These are phyloP conservation scores for Plectosphaerella sp. DNA, from an alignment of 2,329 filamentous ascomycete species.

Conservation along the genomic window DNA sequence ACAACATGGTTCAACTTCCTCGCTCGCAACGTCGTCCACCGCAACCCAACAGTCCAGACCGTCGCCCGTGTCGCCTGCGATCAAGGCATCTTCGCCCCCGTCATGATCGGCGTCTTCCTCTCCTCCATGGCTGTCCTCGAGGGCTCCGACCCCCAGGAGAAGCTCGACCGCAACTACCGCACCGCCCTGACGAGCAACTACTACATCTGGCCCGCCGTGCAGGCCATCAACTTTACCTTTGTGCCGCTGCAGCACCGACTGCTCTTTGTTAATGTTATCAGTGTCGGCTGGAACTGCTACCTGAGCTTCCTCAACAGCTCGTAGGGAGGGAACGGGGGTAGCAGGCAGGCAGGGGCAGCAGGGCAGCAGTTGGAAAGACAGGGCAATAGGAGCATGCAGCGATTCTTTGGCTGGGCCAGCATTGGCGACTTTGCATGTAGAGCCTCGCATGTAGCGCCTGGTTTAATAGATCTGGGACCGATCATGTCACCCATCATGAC, in stretches of 20 bases:
- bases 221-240: slow-evolving; percentile 82
- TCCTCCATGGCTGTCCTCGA: slow-evolving; percentile 81
- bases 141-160: slow-evolving; percentile 56
- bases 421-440: no score
- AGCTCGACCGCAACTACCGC: slow-evolving; percentile 66
- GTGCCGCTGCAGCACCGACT: slow-evolving; percentile 80
- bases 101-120: slow-evolving; percentile 77
- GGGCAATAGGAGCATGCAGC: background rate
- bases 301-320: slow-evolving; percentile 57
- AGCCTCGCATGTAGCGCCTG: no score
- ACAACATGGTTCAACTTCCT: slow-evolving; percentile 85
- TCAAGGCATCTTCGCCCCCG: slow-evolving; percentile 79
- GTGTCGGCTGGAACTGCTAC: slow-evolving; percentile 62
- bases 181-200: slow-evolving; percentile 77
- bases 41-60: slow-evolving; percentile 66
- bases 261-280: slow-evolving; percentile 80
- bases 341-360: background rate
- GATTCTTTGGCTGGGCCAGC: no score
- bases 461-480: no score
- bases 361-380: background rate
- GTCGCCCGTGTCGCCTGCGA: slow-evolving; percentile 74
- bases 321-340: slow-evolving; percentile 9
- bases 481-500: no score
- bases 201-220: slow-evolving; percentile 82
- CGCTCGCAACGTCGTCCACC: slow-evolving; percentile 61